These are phyloP conservation scores for Myriangium duriaei DNA, from an alignment of 2,329 filamentous ascomycete species.

Conservation along the genomic window DNA sequence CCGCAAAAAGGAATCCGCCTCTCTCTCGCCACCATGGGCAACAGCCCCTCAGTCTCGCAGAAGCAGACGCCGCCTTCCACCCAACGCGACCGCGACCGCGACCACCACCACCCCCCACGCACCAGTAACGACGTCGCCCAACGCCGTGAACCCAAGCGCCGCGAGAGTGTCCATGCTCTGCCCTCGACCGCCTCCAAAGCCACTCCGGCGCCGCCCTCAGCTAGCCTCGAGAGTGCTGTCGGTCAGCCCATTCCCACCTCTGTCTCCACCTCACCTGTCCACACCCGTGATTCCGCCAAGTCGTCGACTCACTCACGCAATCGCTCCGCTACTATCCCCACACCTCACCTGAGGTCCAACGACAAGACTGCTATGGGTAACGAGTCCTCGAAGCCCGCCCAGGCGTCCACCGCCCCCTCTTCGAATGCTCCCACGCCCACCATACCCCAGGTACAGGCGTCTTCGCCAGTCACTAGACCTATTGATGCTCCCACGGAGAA, in stretches of 20 bases:
- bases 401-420: conserved; percentile 2
- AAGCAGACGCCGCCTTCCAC: conserved; percentile 11
- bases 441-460: conserved; percentile 6
- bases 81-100: conserved; percentile 8
- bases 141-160: conserved; percentile 22
- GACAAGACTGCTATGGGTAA: conserved; percentile 8
- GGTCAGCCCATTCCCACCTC: not conserved
- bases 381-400: conserved; percentile 9
- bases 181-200: conserved; percentile 21
- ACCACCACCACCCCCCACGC: conserved; percentile 14
- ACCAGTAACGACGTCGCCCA: conserved; percentile 13
- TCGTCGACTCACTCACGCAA: conserved; percentile 16
- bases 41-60: conserved; percentile 29
- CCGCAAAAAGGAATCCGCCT: not conserved
- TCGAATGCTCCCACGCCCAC: conserved; percentile 7
- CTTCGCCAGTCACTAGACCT: conserved; percentile 25
- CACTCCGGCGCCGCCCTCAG: conserved; percentile 26
- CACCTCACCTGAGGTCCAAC: conserved; percentile 22
- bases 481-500: conserved; percentile 25
- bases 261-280: conserved; percentile 9
- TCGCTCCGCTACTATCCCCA: conserved; percentile 18
- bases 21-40: conserved; percentile 29
- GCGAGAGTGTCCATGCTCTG: conserved; percentile 29
- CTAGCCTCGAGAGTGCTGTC: conserved; percentile 24
- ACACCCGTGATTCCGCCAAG: conserved; percentile 8